Conservation (phyloP, 2,329 filamentous ascomycete species). For the Coniella vitis region DNA sequence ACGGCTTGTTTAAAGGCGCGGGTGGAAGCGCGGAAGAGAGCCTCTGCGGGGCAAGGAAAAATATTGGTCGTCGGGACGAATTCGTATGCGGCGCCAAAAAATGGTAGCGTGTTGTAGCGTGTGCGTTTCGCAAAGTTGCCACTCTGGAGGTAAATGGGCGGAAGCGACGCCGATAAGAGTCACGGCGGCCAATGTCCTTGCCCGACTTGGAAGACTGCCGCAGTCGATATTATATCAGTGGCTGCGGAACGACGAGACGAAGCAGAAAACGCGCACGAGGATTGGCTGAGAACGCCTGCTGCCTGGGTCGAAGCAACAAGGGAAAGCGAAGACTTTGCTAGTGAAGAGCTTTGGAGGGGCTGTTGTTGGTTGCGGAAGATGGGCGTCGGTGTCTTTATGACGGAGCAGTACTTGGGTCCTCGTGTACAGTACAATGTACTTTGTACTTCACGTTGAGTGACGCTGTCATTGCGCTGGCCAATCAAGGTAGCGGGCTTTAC, state of each 20-base stretch:
- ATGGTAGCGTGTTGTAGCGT: background rate
- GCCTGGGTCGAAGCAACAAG: too few relatives aligned
- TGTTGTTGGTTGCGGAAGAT: too few relatives aligned
- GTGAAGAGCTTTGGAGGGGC: background rate
- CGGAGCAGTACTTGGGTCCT: background rate
- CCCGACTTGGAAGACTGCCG: background rate
- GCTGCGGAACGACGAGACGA: too few relatives aligned
- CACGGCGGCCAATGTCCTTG: background rate
- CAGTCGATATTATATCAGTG: background rate
- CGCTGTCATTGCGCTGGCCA: constrained; percentile 1
- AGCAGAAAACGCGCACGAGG: too few relatives aligned
- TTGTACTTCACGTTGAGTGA: too few relatives aligned
- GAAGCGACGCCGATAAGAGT: background rate
- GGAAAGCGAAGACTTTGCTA: too few relatives aligned
- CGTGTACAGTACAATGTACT: too few relatives aligned
- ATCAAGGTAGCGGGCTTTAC: constrained; percentile 2
- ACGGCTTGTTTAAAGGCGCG: constrained; percentile 89
- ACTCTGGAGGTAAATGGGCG: background rate
- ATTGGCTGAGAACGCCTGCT: too few relatives aligned
- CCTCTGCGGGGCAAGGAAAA: background rate
- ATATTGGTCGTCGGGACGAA: background rate
- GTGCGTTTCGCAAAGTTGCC: background rate
- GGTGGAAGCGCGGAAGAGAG: constrained; percentile 28
- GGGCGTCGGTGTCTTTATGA: background rate
- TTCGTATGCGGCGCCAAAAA: background rate